phyloP scores from a whole-genome alignment of 148 eudicot genomes.

The Rhododendron simsii region DNA sequence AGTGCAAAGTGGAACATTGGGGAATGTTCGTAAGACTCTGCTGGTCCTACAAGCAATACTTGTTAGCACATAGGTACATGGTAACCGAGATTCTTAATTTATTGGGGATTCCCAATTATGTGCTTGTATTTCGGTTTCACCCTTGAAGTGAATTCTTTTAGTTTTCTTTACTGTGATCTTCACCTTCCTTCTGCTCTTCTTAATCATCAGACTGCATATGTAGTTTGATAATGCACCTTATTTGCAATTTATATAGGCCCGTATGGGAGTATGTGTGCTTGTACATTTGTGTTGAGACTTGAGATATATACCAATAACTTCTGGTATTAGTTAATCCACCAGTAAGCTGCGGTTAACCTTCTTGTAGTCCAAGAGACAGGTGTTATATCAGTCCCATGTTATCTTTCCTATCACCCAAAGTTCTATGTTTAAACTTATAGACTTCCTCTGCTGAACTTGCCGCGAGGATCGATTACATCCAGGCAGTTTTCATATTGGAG shows the following conservation, averaged over 20 bases:
- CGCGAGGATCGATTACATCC: slow-evolving; percentile 47
- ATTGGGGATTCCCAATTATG: not conserved
- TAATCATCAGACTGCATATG: not conserved
- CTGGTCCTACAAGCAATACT: not conserved
- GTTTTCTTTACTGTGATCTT: not conserved
- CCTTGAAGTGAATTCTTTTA: not conserved
- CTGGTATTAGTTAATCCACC: not conserved
- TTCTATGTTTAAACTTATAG: slow-evolving; percentile 23
- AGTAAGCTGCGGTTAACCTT: not conserved
- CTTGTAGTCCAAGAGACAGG: not conserved
- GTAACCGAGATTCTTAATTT: not conserved
- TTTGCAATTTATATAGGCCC: not conserved
- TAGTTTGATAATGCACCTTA: not conserved
- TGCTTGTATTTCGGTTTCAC: not conserved
- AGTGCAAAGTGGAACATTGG: not conserved
- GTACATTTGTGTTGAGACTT: too few species aligned
- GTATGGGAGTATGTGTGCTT: not conserved
- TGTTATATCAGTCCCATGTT: not conserved
- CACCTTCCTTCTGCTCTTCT: not conserved
- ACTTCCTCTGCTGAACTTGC: slow-evolving; percentile 49
- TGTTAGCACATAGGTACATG: not conserved
- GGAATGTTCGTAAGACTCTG: not conserved
- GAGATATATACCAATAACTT: not conserved
- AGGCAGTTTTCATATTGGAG: slow-evolving; percentile 98
- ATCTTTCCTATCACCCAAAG: slow-evolving; percentile 6